These are phyloP conservation scores for Arthrinium puccinioides DNA, from an alignment of 2,329 filamentous ascomycete species.

Conservation along the genomic window DNA sequence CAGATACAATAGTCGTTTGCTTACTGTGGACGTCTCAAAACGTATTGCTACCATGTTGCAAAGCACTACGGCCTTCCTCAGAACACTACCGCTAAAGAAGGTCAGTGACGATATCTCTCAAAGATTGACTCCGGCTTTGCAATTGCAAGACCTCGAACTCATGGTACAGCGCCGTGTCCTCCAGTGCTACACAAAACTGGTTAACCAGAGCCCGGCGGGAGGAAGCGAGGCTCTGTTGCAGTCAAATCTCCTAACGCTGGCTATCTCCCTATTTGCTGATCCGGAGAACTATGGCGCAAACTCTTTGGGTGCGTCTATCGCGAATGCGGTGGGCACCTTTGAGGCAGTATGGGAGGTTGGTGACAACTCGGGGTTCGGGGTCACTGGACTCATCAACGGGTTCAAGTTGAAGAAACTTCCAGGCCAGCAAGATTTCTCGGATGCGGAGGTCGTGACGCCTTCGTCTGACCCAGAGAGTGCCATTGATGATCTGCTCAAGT, in stretches of 20 bases:
- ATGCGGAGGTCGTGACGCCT: not conserved
- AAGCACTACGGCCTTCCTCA: constrained; percentile 86
- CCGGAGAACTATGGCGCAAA: constrained; percentile 81
- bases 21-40: constrained; percentile 92
- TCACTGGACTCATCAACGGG: constrained; percentile 76
- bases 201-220: constrained; percentile 79
- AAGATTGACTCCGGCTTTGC: constrained; percentile 74
- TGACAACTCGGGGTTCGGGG: constrained; percentile 91
- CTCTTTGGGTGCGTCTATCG: constrained; percentile 84
- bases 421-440: constrained; percentile 52
- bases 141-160: constrained; percentile 81
- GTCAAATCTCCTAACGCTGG: constrained; percentile 83
- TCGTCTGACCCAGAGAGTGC: constrained; percentile 48
- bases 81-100: constrained; percentile 75
- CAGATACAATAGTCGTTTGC: constrained; percentile 82
- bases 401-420: constrained; percentile 66
- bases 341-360: constrained; percentile 93
- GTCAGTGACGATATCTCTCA: constrained; percentile 81
- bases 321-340: constrained; percentile 80
- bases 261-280: constrained; percentile 87
- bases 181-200: constrained; percentile 88
- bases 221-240: constrained; percentile 82
- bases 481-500: constrained; percentile 55
- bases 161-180: constrained; percentile 91
- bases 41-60: constrained; percentile 91